Evolutionary conservation across 768 basidiomycete species (phyloP), one percentile per base, ranked within the genome.

Genomic region (Neoboletus magnificus): DNA sequence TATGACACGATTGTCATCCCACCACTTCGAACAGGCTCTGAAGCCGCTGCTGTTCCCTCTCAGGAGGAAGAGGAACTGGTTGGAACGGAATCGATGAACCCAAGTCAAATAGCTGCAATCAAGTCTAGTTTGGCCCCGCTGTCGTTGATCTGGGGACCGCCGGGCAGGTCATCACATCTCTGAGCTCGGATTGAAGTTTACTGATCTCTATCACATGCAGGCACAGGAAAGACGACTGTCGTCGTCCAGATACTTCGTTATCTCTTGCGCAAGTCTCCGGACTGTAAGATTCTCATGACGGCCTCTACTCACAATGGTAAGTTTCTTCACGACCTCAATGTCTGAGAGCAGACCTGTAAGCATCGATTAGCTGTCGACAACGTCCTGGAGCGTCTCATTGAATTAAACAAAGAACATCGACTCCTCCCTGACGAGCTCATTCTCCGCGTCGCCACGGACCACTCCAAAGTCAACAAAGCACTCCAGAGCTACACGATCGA

Each of bases 191-290:
- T 12, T 4, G 41, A 36, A 3, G 16, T 5, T 33, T 30, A 32
- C 18, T 44, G 22, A 40, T 3, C 1, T 8, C 4, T 9, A 4
- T 46, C 13, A 5, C 4, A 33, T 10, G 5, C 48, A 86, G 86
- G 86, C 0, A 88, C 86, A 0, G 85, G 86, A 35, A 88, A 87
- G 66, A 87, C 85, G 0, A 86, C 84, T 0, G 85, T 87, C 1
- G 84, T 87, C 6, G 77, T 87, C 3, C 77, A 83, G 57, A 83
- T 86, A 29, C 73, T 87, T 16, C 71, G 73, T 22, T 73, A 73
- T 47, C 66, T 82, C 50, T 57, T 78, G 59, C 65, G 56, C 61
- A 66, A 55, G 57, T 58, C 62, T 66, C 45, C 62, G 57, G 41
- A 72, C 2, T 62, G 73, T 10, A 84, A 80, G 61, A 81, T 87